Evolutionary conservation across 1,284 basidiomycete species (phyloP).

Genomic region (Sanghuangporus sanghuang): DNA sequence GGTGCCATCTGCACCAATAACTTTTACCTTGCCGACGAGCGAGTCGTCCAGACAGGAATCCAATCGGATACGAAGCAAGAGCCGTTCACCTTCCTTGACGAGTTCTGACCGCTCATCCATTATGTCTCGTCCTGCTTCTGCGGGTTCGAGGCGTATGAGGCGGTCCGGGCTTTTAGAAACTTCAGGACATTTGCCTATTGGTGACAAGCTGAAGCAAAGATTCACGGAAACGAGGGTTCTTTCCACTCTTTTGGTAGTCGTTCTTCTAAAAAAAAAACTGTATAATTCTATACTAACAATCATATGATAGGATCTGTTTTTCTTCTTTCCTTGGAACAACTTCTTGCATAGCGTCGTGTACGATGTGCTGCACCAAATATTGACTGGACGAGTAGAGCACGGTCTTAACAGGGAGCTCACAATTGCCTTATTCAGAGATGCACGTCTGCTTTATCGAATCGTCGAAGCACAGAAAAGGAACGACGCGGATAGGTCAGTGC

Average conservation of each 20-base stretch:
- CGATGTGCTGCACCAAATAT: constrained; percentile 92
- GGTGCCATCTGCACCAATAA: constrained; percentile 15
- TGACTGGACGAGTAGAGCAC: constrained; percentile 78
- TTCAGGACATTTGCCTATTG: constrained; percentile 41
- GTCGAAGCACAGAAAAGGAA: constrained; percentile 80
- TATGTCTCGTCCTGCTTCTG: constrained; percentile 22
- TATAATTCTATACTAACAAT: not conserved
- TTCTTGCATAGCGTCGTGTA: constrained; percentile 97
- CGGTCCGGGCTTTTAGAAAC: constrained; percentile 16
- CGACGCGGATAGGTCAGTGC: constrained; percentile 62
- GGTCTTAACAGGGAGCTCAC: constrained; percentile 80
- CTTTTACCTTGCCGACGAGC: constrained; percentile 5
- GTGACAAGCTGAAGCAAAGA: constrained; percentile 73
- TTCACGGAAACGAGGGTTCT: constrained; percentile 73
- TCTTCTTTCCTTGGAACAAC: constrained; percentile 96
- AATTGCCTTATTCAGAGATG: constrained; percentile 77
- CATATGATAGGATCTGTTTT: constrained; percentile 76
- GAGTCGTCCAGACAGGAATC: constrained; percentile 28
- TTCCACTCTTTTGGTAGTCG: constrained; percentile 65
- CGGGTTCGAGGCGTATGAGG: constrained; percentile 39
- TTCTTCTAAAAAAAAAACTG: constrained; percentile 17
- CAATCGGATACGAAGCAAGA: constrained; percentile 19
- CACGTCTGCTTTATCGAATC: constrained; percentile 73
- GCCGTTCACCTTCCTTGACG: constrained; percentile 8
- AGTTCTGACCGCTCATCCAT: constrained; percentile 19